Base-by-base conservation (phyloP, 805 yeast species). In the Yarrowia osloensis region DNA sequence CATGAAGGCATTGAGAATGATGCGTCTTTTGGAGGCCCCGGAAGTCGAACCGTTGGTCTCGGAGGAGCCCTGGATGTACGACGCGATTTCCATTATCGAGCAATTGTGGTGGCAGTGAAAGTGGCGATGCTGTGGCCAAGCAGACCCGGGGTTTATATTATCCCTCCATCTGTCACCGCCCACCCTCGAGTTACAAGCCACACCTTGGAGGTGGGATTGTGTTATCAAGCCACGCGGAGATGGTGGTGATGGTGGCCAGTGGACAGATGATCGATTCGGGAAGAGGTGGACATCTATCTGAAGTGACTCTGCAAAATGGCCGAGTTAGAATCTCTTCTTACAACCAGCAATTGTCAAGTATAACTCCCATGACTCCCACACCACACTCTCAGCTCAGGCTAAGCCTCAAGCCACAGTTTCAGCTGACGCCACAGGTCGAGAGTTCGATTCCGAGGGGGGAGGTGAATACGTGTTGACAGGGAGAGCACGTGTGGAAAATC, bases 1-100 rank as follows among this genome's bases (percentile, higher is more conserved):
- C 49, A 76, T 74, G 59, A 80, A 80, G 42, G 81, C 80, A 72
- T 79, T 80, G 62, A 79, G 68, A 31, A 80, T 77, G 33, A 79
- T 67, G 8, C 73, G 73, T 59, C 73, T 73, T 19, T 69, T 69
- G 52, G 65, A 19, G 33, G 12, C 4, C 6, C 47, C 9, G 12
- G 21, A 6, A 12, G 33, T 17, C 7, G 19, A 22, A 21, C 5
- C 42, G 17, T 31, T 21, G 40, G 44, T n/a, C 21, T 35, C 42
- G 9, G 42, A 15, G 2, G 42, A 15, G 15, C 42, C 42, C 13
- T 50, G 40, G 13, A 50, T 22, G 19, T 50, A 50, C 13, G 57
- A 50, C 7, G 57, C 39, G 15, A 50, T 50, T 31, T 50, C 57
- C 57, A 50, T 50, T 33, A 7, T 22, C n/a, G 8, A 1, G 12